phyloP scores from a whole-genome alignment of 352 stramenopile genomes.

The Elongisporangium anandrum region DNA sequence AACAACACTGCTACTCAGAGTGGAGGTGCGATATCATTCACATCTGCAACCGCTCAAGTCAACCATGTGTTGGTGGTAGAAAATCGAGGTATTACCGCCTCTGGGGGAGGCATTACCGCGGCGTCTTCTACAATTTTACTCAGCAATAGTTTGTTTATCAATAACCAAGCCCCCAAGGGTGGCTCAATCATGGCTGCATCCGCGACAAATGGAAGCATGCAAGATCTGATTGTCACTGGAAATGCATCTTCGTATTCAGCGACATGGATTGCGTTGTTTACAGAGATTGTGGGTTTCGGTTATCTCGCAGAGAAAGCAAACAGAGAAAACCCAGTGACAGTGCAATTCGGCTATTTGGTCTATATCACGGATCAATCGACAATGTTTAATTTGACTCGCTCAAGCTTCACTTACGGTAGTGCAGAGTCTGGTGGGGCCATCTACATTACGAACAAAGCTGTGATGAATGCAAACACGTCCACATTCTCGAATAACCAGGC shows the following conservation, averaged over 20 bases:
- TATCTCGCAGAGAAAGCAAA: conserved; percentile 13
- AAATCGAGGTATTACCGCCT: conserved; percentile 17
- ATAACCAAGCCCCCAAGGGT: conserved; percentile 24
- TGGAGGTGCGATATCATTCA: conserved; percentile 24
- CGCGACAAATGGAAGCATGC: conserved; percentile 14
- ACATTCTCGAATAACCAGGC: conserved; percentile 34
- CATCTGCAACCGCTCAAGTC: neutral
- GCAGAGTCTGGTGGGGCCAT: conserved; percentile 43
- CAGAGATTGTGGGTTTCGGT: conserved; percentile 7
- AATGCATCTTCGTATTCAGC: conserved; percentile 12
- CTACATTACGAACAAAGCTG: conserved; percentile 22
- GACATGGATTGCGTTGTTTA: conserved; percentile 16
- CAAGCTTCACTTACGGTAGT: conserved; percentile 26
- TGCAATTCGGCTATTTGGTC: conserved; percentile 25
- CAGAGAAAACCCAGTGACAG: conserved; percentile 3
- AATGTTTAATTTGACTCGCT: conserved; percentile 12
- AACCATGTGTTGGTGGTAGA: conserved; percentile 20
- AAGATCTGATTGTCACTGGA: conserved; percentile 14
- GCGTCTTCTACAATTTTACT: conserved; percentile 4
- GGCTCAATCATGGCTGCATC: conserved; percentile 19
- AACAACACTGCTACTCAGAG: conserved; percentile 26
- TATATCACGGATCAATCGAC: conserved; percentile 23
- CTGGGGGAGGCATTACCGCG: conserved; percentile 18
- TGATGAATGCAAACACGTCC: conserved; percentile 16
- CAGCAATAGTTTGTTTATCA: conserved; percentile 25